A percentile compares a stretch with the other conserved stretches of the same genome.
phyloP scores from a whole-genome alignment of 352 stramenopile genomes.

The Globisporangium irregulare region DNA sequence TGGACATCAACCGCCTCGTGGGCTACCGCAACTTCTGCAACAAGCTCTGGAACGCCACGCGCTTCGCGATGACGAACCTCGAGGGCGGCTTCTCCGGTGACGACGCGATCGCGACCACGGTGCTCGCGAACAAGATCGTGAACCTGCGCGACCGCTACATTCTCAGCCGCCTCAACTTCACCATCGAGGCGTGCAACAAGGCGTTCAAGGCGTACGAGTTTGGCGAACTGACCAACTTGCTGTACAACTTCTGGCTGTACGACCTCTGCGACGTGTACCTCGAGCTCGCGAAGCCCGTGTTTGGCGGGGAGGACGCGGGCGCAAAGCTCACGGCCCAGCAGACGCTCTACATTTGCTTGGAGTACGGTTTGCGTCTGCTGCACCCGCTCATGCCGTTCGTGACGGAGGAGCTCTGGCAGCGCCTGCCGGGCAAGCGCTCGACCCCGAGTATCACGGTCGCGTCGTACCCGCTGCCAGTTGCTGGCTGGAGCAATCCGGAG shows the following conservation, averaged over 20 bases:
- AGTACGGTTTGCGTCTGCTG: slow-evolving; percentile 88
- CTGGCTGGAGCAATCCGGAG: slow-evolving; percentile 83
- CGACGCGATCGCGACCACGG: slow-evolving; percentile 49
- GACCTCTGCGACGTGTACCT: slow-evolving; percentile 99
- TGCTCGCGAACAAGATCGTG: slow-evolving; percentile 68
- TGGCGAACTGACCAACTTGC: slow-evolving; percentile 90
- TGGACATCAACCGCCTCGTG: slow-evolving; percentile 99
- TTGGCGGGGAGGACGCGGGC: slow-evolving; percentile 74
- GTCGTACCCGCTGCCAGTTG: slow-evolving; percentile 68
- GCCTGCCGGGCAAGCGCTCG: slow-evolving; percentile 68
- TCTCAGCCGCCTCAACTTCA: slow-evolving; percentile 76
- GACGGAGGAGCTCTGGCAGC: slow-evolving; percentile 93
- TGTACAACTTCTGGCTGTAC: slow-evolving; percentile 99
- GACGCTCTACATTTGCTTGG: slow-evolving; percentile 83
- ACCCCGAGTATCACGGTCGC: slow-evolving; percentile 76
- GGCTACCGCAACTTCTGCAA: slow-evolving; percentile 99
- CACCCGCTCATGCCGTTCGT: slow-evolving; percentile 99
- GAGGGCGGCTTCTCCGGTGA: slow-evolving; percentile 64
- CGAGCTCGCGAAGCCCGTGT: slow-evolving; percentile 98
- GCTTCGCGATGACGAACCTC: slow-evolving; percentile 97
- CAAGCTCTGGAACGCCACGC: slow-evolving; percentile 99
- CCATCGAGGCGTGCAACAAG: slow-evolving; percentile 72
- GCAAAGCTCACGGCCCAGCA: slow-evolving; percentile 80
- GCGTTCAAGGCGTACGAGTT: slow-evolving; percentile 95
- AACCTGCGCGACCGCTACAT: slow-evolving; percentile 77